phyloP scores from a whole-genome alignment of 768 basidiomycete genomes.

The Boletus eberwhitei region DNA sequence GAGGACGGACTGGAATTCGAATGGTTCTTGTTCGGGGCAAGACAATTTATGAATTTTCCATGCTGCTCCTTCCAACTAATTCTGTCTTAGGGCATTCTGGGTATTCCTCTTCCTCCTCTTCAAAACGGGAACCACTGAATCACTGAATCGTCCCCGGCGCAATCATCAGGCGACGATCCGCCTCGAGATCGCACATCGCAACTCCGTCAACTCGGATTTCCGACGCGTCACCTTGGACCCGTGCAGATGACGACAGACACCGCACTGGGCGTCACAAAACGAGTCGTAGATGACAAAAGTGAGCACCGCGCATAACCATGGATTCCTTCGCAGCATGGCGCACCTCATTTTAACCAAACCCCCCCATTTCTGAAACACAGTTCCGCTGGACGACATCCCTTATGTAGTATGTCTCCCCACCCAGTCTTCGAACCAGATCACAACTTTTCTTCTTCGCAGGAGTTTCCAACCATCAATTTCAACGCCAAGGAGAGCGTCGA shows the following conservation, averaged over 20 bases:
- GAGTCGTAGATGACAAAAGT: conserved; percentile 73
- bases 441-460: conserved; percentile 40
- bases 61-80: not conserved
- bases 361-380: conserved; percentile 26
- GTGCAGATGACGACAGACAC: conserved; percentile 99
- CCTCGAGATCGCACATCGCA: conserved; percentile 91
- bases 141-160: not conserved
- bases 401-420: conserved; percentile 51
- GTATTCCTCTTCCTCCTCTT: conserved; percentile 26
- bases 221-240: conserved; percentile 76
- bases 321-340: not conserved
- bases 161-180: conserved; percentile 80
- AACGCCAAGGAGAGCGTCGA: conserved; percentile 87
- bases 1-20: conserved; percentile 79
- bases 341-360: not conserved
- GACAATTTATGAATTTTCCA: conserved; percentile 18
- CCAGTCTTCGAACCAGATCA: not conserved
- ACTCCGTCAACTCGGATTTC: conserved; percentile 83
- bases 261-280: conserved; percentile 86
- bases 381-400: conserved; percentile 66
- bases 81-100: conserved; percentile 53
- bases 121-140: not conserved
- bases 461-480: conserved; percentile 88
- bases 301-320: conserved; percentile 15
- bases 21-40: conserved; percentile 88